A percentile compares a stretch with the other conserved stretches of the same genome.
Evolutionary conservation across 495 filamentous ascomycete genomes (phyloP).

Genomic region (Penicillium cataractarum): DNA sequence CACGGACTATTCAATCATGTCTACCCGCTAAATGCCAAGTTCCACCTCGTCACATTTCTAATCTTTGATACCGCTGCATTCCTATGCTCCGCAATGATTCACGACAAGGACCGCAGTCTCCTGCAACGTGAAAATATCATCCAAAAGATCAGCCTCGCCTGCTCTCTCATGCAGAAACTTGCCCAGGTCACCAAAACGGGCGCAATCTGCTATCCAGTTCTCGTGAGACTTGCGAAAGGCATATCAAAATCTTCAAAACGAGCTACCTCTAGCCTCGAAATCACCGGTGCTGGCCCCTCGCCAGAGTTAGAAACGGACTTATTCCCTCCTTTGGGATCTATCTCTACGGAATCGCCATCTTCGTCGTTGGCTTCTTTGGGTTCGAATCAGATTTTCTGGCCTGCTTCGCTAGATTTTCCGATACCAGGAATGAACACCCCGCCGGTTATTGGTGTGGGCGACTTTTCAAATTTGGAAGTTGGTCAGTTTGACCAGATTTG

Average conservation of each 20-base stretch:
- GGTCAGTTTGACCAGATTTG: conserved; percentile 34
- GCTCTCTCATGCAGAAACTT: conserved; percentile 44
- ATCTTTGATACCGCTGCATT: conserved; percentile 55
- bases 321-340: neutral
- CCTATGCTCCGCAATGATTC: conserved; percentile 54
- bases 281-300: neutral
- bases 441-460: conserved; percentile 13
- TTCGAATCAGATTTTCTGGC: conserved; percentile 9
- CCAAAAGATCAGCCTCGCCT: conserved; percentile 38
- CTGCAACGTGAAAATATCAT: conserved; percentile 47
- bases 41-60: conserved; percentile 55
- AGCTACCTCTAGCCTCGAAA: neutral
- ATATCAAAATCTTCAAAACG: conserved; percentile 14
- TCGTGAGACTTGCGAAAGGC: conserved; percentile 24
- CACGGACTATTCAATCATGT: conserved; percentile 45
- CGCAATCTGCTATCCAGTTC: conserved; percentile 27
- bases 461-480: conserved; percentile 29
- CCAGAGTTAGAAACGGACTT: neutral
- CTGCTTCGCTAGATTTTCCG: conserved; percentile 13
- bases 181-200: conserved; percentile 38
- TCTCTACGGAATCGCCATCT: conserved; percentile 9
- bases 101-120: conserved; percentile 46
- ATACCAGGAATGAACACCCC: conserved; percentile 17
- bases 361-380: conserved; percentile 4
- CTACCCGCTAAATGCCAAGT: conserved; percentile 49